Evolutionary conservation across 352 stramenopile species (phyloP), one percentile per base, ranked within the genome.

Genomic region (Phytophthora pinifolia): DNA sequence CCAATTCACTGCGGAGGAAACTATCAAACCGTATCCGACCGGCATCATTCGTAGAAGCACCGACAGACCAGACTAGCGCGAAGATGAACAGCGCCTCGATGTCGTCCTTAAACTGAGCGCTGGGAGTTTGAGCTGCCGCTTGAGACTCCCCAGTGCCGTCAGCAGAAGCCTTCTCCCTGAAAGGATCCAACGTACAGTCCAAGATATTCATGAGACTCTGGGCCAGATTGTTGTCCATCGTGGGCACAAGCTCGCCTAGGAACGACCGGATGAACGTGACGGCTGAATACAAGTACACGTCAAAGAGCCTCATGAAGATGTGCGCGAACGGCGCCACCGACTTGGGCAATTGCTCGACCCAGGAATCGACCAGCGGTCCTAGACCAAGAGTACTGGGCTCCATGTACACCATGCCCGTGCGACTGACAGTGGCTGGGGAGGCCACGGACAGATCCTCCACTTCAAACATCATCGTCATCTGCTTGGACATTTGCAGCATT

Each of bases 381-480:
- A 95, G 72, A 0, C 94, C 94, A 10, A 98, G 74, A 2, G 89
- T 94, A 25, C 84, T 96, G 0, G 94, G 92, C 56, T 98, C 92
- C 92, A 98, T 98, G 74, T 98, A 98, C 25, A 98, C 96, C 82
- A 98, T 98, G 10, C 94, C 94, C 1, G 95, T 97, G 2, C 94
- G 91, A 39, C 85, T 97, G 9, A 98, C 94, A 3, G 94, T 98
- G 30, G 94, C 94, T 0, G 94, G 94, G 3, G 92, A 98, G 14
- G 94, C 94, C 1, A 98, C 92, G 0, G 80, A 92, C 1, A 98
- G 70, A 50, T 98, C 94, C 61, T 98, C 92, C n/a, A 97, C 88
- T 64, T 98, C 94, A 48, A 98, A 98, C 90, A 98, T 98, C 94
- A 98, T 98, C 6, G 91, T 97, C 94, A 98, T 98, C 34, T 97